These are phyloP conservation scores for Ogataea corticis DNA, from an alignment of 805 yeast species.

Conservation along the genomic window DNA sequence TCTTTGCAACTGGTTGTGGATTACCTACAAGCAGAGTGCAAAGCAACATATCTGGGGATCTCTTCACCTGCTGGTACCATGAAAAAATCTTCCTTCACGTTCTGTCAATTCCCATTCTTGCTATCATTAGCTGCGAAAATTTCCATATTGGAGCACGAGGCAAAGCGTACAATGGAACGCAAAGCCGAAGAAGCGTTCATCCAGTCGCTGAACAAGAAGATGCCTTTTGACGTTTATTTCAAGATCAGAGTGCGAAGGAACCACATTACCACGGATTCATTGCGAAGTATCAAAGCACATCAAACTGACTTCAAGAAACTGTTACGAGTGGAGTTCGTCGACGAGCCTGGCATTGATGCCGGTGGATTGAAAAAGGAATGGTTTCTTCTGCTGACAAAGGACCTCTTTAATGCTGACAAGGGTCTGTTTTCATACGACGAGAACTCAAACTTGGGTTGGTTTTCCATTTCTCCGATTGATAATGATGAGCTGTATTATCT, in stretches of 20 bases:
- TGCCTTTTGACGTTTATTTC: conserved; percentile 66
- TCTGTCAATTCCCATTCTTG: conserved; percentile 84
- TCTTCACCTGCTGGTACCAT: conserved; percentile 26
- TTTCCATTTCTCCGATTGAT: conserved; percentile 49
- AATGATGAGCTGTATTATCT: conserved; percentile 62
- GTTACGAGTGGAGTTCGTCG: conserved; percentile 73
- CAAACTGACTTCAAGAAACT: conserved; percentile 68
- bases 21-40: conserved; percentile 41
- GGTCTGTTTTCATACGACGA: conserved; percentile 68
- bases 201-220: conserved; percentile 62
- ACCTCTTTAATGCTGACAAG: conserved; percentile 65
- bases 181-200: conserved; percentile 90
- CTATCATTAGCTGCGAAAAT: conserved; percentile 82
- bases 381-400: conserved; percentile 75
- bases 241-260: conserved; percentile 68
- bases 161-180: conserved; percentile 75
- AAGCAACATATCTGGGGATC: conserved; percentile 37
- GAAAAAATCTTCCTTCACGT: conserved; percentile 42
- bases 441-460: conserved; percentile 78
- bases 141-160: conserved; percentile 77
- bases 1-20: conserved; percentile 44
- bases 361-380: conserved; percentile 95
- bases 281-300: conserved; percentile 58
- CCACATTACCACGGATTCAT: conserved; percentile 70
- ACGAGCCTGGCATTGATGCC: conserved; percentile 93